phyloP scores from a whole-genome alignment of 176 grass and related monocot species.

The Cocos nucifera region DNA sequence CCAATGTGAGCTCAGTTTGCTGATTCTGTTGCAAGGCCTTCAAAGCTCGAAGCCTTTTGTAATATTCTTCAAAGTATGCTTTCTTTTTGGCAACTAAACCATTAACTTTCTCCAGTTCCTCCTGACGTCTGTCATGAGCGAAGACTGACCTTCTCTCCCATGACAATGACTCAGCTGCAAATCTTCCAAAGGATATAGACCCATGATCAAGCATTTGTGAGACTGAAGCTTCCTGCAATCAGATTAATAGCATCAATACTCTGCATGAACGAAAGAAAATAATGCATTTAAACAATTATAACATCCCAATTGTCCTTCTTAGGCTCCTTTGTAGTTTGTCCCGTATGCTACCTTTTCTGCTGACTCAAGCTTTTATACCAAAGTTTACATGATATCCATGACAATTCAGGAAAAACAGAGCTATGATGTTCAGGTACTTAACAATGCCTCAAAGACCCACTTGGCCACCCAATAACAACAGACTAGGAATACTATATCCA shows the following conservation, averaged over 20 bases:
- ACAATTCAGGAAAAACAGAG: too few relatives aligned
- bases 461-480: too few relatives aligned
- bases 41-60: slow-evolving; percentile 74
- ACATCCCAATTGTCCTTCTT: too few relatives aligned
- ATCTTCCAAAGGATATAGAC: slow-evolving; percentile 93
- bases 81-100: slow-evolving; percentile 94
- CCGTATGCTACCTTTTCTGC: too few relatives aligned
- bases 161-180: slow-evolving; percentile 72
- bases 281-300: too few relatives aligned
- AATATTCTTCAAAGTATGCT: slow-evolving; percentile 98
- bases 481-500: too few relatives aligned
- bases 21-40: slow-evolving; percentile 77
- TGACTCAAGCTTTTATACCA: too few relatives aligned
- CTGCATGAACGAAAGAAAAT: too few relatives aligned
- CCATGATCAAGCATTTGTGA: slow-evolving; percentile 89
- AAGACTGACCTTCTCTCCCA: slow-evolving; percentile 99
- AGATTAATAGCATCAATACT: not conserved
- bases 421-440: too few relatives aligned
- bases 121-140: slow-evolving; percentile 74
- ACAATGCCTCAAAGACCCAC: too few relatives aligned
- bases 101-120: slow-evolving; percentile 96
- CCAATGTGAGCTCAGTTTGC: slow-evolving; percentile 77
- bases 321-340: too few relatives aligned
- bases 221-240: slow-evolving; percentile 52
- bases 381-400: too few relatives aligned